These are phyloP conservation scores for Cucurbita maxima DNA, from an alignment of 306 rosid species.

Conservation along the genomic window DNA sequence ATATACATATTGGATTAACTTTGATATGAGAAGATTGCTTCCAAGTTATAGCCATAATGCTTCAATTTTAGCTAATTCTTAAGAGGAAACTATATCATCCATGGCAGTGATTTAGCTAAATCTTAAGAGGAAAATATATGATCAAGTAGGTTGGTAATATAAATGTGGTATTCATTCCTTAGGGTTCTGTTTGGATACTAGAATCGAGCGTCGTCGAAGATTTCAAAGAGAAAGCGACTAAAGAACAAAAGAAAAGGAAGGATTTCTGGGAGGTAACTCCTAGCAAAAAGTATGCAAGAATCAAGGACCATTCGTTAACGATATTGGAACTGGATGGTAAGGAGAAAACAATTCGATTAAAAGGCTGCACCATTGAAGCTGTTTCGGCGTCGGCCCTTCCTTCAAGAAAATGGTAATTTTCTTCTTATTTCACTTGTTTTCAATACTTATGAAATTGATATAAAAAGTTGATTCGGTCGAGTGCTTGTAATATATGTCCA, in stretches of 20 bases:
- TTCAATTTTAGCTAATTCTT: background rate
- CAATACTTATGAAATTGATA: background rate
- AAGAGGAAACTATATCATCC: background rate
- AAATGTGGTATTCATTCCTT: slow-evolving; percentile 10
- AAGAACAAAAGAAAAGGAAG: slow-evolving; percentile 42
- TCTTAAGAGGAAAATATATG: background rate
- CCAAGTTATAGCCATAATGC: background rate
- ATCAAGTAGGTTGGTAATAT: background rate
- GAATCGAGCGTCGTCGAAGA: slow-evolving; percentile 46
- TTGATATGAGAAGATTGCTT: background rate
- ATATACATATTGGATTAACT: background rate
- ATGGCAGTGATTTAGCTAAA: background rate
- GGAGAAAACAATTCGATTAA: slow-evolving; percentile 29
- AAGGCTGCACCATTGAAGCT: slow-evolving; percentile 49
- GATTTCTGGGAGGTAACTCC: slow-evolving; percentile 58
- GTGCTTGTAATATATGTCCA: background rate
- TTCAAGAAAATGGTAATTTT: slow-evolving; percentile 70
- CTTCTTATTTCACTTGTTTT: background rate
- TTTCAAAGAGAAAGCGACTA: slow-evolving; percentile 25
- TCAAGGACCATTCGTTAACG: slow-evolving; percentile 32
- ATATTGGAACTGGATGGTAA: slow-evolving; percentile 48
- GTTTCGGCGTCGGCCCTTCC: slow-evolving; percentile 58
- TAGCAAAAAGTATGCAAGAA: slow-evolving; percentile 44
- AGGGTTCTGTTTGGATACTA: slow-evolving; percentile 84
- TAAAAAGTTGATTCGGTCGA: background rate